A percentile compares a stretch with the other conserved stretches of the same genome.
phyloP scores from a whole-genome alignment of 2,329 filamentous ascomycete genomes.

The Blastomyces silverae region DNA sequence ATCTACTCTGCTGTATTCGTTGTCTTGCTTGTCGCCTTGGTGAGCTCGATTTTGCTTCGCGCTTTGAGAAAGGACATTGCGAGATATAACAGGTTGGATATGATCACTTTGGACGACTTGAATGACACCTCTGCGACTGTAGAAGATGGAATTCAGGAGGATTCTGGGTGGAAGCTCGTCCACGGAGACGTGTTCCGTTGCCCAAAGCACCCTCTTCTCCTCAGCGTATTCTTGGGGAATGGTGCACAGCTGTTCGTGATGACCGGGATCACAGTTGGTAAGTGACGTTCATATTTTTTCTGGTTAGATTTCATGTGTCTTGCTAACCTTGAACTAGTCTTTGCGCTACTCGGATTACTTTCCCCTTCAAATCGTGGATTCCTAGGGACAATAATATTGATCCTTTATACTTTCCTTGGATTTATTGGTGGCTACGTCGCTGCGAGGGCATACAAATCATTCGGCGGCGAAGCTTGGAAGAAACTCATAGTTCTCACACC shows the following conservation, averaged over 20 bases:
- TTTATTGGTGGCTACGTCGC: slow-evolving; percentile 89
- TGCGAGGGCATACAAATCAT: slow-evolving; percentile 85
- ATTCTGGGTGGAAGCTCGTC: slow-evolving; percentile 97
- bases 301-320: neutral
- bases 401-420: slow-evolving; percentile 88
- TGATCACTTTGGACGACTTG: slow-evolving; percentile 83
- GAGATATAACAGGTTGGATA: slow-evolving; percentile 88
- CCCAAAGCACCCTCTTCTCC: slow-evolving; percentile 71
- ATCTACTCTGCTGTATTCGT: slow-evolving; percentile 96
- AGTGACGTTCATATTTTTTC: slow-evolving; percentile 22
- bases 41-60: slow-evolving; percentile 82
- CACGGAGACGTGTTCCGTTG: slow-evolving; percentile 95
- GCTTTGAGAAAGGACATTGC: slow-evolving; percentile 93
- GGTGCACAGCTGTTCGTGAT: slow-evolving; percentile 96
- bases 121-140: slow-evolving; percentile 64
- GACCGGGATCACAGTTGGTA: slow-evolving; percentile 81
- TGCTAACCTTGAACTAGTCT: slow-evolving; percentile 42
- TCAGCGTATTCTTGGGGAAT: slow-evolving; percentile 85
- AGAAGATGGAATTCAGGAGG: slow-evolving; percentile 92
- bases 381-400: slow-evolving; percentile 83
- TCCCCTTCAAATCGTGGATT: slow-evolving; percentile 94
- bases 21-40: slow-evolving; percentile 81
- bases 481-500: slow-evolving; percentile 85
- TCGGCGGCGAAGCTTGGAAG: slow-evolving; percentile 91
- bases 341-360: slow-evolving; percentile 88